Percentiles rank a stretch among this genome's conserved stretches.
Conservation (phyloP, 2,329 filamentous ascomycete genomes). For the Sphaceloma murrayae region DNA sequence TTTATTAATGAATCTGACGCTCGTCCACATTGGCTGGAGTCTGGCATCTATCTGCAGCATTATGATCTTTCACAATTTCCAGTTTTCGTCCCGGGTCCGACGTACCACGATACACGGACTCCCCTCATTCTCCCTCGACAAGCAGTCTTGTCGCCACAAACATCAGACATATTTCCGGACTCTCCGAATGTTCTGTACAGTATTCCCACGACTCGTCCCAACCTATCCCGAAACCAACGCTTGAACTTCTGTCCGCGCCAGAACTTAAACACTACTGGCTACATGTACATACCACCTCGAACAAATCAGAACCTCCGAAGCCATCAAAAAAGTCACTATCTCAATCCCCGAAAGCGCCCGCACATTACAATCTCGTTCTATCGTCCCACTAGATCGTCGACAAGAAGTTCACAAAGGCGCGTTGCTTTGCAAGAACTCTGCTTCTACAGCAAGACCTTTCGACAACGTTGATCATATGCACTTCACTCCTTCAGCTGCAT, state of each 20-base stretch:
- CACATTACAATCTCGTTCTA: constrained; percentile 2
- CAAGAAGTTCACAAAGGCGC: constrained; percentile 4
- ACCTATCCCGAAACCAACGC: too few relatives aligned
- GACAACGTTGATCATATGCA: constrained; percentile 14
- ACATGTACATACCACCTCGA: constrained; percentile 13
- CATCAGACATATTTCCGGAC: neutral
- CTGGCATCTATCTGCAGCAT: neutral
- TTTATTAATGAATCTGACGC: constrained; percentile 12
- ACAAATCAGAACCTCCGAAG: too few relatives aligned
- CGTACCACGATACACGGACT: constrained; percentile 13
- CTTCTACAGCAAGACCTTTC: neutral
- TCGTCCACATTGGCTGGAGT: constrained; percentile 7
- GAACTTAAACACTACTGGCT: too few relatives aligned
- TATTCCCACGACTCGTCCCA: constrained; percentile 5
- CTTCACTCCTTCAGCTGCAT: constrained; percentile 13
- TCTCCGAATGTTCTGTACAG: constrained; percentile 11
- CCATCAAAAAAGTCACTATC: constrained; percentile 2
- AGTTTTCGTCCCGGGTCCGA: neutral
- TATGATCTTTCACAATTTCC: neutral
- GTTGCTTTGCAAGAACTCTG: neutral
- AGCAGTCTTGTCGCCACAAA: constrained; percentile 6
- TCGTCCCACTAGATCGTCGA: neutral
- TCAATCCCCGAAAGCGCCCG: neutral
- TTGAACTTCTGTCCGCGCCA: too few relatives aligned
- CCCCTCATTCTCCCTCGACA: neutral